Evolutionary conservation across 208 protist genomes (phyloP), one percentile per base, ranked within the genome.

Genomic region (Herpetomonas muscarum): DNA sequence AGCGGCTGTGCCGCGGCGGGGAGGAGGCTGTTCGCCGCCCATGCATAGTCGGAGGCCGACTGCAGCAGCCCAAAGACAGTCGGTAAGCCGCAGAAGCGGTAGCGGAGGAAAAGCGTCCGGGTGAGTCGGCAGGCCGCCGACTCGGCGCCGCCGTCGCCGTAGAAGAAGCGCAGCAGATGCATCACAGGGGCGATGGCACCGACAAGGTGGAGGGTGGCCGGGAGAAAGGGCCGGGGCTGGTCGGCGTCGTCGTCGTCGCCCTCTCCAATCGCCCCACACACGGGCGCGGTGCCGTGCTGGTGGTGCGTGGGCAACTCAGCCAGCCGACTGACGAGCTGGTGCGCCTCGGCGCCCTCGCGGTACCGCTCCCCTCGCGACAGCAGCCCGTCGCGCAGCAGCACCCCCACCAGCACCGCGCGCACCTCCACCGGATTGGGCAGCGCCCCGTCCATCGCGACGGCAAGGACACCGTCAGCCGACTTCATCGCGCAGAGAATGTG

Each of bases 361-460:
- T 39, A 6, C 49, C 22, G 41, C 25, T 36, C 42, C 9, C 15
- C 19, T 6, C 3, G 15, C 1, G 62, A 44, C 12, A 83, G 42
- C 5, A 88, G 61, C 19, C 54, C 46, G n/a, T 82, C 74, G n/a
- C 63, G 49, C 24, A 19, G 30, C 50, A 88, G 55, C 37, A 80
- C 34, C 3, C 13, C 25, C 4, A 76, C 17, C 12, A 85, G 0
- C 3, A 57, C 31, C 0, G 60, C 39, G 1, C 52, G 48, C 1
- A 90, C 58, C 0, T 26, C 32, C 10, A 6, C 9, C 34, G 34
- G 9, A 17, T 6, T 13, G 6, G 34, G 41, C 28, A 0, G 67
- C 48, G n/a, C n/a, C n/a, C n/a, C n/a, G n/a, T n/a, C n/a, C n/a
- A n/a, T n/a, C n/a, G n/a, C n/a, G n/a, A n/a, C n/a, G n/a, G n/a